Evolutionary conservation across 192 early-diverging fungal genomes (phyloP).

Genomic region (Coemansia sp.): DNA sequence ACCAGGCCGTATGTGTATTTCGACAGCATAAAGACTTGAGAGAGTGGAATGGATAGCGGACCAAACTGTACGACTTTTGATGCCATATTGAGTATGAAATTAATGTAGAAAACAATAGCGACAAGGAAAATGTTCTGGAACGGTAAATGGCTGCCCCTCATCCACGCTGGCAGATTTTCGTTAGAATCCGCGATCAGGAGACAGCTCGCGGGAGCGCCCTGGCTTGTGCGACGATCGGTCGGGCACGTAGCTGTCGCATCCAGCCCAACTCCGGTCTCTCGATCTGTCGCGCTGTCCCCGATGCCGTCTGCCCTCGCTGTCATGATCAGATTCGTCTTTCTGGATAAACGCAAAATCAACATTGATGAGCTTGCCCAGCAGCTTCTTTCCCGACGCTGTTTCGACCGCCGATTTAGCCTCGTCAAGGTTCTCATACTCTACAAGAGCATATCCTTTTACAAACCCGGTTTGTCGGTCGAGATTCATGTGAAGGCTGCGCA

Average conservation of each 20-base stretch:
- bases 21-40: constrained; percentile 75
- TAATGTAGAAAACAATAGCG: neutral
- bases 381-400: constrained; percentile 66
- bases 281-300: neutral
- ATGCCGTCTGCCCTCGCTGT: constrained; percentile 1
- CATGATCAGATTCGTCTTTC: neutral
- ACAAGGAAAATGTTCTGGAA: constrained; percentile 3
- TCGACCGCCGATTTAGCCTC: constrained; percentile 83
- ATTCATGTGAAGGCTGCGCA: constrained; percentile 90
- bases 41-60: constrained; percentile 64
- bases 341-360: constrained; percentile 88
- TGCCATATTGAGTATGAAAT: no score
- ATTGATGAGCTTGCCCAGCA: constrained; percentile 73
- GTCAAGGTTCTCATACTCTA: constrained; percentile 79
- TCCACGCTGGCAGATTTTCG: no score
- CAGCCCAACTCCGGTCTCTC: neutral
- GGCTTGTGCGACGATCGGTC: neutral
- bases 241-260: constrained; percentile 2
- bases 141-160: neutral
- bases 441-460: constrained; percentile 93
- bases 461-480: constrained; percentile 93
- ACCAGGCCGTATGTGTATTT: constrained; percentile 77
- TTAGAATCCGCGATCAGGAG: constrained; percentile 53
- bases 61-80: constrained; percentile 60
- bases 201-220: constrained; percentile 33